These are phyloP conservation scores for Musa troglodytarum DNA, from an alignment of 176 grass and related monocot genomes.

Conservation along the genomic window DNA sequence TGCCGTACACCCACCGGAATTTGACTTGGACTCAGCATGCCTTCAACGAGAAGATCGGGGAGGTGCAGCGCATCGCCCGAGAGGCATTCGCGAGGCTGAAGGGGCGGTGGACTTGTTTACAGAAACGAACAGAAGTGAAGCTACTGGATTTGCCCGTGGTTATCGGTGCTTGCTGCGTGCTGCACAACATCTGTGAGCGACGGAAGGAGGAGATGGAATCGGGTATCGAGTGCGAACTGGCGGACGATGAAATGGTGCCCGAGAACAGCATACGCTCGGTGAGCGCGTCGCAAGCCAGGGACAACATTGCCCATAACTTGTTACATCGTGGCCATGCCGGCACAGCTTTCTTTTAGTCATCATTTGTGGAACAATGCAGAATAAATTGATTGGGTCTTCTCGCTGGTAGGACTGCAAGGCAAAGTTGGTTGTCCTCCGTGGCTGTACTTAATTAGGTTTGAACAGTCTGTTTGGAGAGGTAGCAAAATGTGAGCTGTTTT, in stretches of 20 bases:
- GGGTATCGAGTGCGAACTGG: slow-evolving; percentile 31
- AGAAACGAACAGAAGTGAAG: slow-evolving; percentile 86
- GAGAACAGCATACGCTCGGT: slow-evolving; percentile 49
- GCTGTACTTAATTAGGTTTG: too few species aligned
- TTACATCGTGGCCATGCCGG: slow-evolving; percentile 64
- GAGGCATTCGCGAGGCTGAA: slow-evolving; percentile 66
- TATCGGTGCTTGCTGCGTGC: slow-evolving; percentile 76
- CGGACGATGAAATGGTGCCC: slow-evolving; percentile 60
- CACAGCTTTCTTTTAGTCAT: slow-evolving; percentile 56
- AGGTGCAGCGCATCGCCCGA: slow-evolving; percentile 39
- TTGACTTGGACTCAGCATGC: slow-evolving; percentile 87
- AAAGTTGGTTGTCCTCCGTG: too few species aligned
- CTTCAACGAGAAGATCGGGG: slow-evolving; percentile 79
- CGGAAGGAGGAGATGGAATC: slow-evolving; percentile 48
- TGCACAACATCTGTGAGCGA: slow-evolving; percentile 84
- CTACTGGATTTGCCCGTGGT: slow-evolving; percentile 83
- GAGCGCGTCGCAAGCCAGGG: slow-evolving; percentile 46
- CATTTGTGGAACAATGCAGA: background rate
- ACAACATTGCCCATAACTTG: slow-evolving; percentile 82
- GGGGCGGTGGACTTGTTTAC: slow-evolving; percentile 79
- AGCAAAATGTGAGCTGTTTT: too few species aligned
- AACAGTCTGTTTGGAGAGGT: too few species aligned
- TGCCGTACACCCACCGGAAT: slow-evolving; percentile 84
- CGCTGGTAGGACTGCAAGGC: too few species aligned
- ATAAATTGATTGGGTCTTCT: too few species aligned